Conservation (phyloP, 495 filamentous ascomycete genomes). For the Aspergillus avenaceus region DNA sequence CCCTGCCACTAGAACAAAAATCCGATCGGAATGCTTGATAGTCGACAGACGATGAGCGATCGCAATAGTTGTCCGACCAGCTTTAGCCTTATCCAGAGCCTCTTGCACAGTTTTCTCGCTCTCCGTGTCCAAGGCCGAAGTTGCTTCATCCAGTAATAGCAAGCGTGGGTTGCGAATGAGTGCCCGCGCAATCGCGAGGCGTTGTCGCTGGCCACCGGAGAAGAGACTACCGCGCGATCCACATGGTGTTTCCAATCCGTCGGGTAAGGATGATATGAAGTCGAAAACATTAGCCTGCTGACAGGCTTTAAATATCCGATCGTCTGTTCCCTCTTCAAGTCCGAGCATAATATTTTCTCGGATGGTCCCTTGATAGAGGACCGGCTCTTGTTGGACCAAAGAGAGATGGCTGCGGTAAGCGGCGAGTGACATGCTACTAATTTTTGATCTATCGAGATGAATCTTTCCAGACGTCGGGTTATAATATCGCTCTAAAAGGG, state of each 20-base stretch:
- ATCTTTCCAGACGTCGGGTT: neutral
- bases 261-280: neutral
- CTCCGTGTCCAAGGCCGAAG: neutral
- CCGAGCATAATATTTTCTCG: slow-evolving; percentile 1
- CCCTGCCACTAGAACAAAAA: neutral
- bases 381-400: neutral
- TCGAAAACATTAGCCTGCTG: slow-evolving; percentile 1
- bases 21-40: slow-evolving; percentile 1
- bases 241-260: neutral
- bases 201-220: slow-evolving; percentile 1
- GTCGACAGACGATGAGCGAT: slow-evolving; percentile 1
- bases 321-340: slow-evolving; percentile 1
- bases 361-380: slow-evolving; percentile 2
- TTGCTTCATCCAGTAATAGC: slow-evolving; percentile 1
- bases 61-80: slow-evolving; percentile 2
- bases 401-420: slow-evolving; percentile 3
- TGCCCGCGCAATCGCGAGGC: neutral
- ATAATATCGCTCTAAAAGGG: slow-evolving; percentile 57
- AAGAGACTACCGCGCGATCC: neutral
- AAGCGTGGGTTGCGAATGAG: neutral
- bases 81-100: neutral
- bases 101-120: neutral
- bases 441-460: neutral
- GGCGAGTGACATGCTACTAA: neutral
- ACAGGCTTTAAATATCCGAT: neutral